These are phyloP conservation scores for Saksenaea vasiformis DNA, from an alignment of 371 early-diverging fungal genomes.

Conservation along the genomic window DNA sequence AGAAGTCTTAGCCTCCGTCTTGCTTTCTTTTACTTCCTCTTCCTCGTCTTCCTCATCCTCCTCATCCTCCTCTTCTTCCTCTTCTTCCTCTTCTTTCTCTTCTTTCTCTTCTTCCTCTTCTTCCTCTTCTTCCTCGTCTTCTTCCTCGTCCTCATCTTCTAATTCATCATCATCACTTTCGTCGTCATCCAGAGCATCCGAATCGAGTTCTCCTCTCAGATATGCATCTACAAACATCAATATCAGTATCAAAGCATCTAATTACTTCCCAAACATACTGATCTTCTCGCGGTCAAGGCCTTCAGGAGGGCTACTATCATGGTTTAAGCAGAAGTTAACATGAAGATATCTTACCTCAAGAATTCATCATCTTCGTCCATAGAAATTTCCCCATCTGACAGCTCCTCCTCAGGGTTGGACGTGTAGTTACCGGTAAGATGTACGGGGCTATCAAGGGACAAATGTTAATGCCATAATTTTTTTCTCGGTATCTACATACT, in stretches of 20 bases:
- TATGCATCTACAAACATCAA: background rate
- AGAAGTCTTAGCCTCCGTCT: slow-evolving; percentile 3
- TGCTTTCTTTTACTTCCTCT: slow-evolving; percentile 15
- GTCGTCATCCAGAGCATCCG: slow-evolving; percentile 46
- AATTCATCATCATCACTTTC: slow-evolving; percentile 17
- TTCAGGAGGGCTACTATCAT: slow-evolving; percentile 4
- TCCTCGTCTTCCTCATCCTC: background rate
- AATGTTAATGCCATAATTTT: background rate
- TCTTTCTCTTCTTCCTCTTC: background rate
- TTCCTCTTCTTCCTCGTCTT: background rate
- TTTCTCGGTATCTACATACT: slow-evolving; percentile 23
- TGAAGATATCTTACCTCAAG: background rate
- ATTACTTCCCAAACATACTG: slow-evolving; percentile 9
- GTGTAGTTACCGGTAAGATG: slow-evolving; percentile 30
- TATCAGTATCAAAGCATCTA: background rate
- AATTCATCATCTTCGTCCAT: background rate
- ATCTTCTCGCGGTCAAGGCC: slow-evolving; percentile 13
- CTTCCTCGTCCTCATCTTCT: slow-evolving; percentile 7
- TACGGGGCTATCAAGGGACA: slow-evolving; percentile 11
- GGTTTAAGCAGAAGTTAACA: background rate
- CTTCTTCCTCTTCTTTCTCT: background rate
- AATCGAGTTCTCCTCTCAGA: slow-evolving; percentile 48
- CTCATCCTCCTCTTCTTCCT: background rate
- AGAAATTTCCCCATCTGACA: background rate
- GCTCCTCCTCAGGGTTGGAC: slow-evolving; percentile 11